These are phyloP conservation scores for Trichoderma simmonsii DNA, from an alignment of 2,329 filamentous ascomycete species.

Conservation along the genomic window DNA sequence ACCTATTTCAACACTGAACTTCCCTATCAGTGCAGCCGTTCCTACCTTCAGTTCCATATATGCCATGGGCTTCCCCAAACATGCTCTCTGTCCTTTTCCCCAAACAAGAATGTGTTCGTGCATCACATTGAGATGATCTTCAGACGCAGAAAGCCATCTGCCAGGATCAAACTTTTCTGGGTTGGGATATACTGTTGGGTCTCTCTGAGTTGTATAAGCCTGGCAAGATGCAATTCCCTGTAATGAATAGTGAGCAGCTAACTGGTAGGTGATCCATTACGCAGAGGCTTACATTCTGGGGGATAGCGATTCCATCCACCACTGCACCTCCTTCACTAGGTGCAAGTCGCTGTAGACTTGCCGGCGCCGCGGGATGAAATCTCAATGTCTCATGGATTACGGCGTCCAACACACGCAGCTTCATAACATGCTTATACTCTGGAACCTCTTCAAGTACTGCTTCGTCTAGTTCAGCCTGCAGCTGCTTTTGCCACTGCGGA, in stretches of 20 bases:
- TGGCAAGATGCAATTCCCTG: neutral
- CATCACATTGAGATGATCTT: neutral
- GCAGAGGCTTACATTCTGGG: neutral
- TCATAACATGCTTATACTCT: neutral
- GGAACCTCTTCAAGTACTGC: neutral
- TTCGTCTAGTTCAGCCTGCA: neutral
- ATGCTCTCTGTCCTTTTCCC: neutral
- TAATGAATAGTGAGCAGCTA: neutral
- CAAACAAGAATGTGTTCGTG: neutral
- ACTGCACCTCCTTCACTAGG: neutral
- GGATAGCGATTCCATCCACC: neutral
- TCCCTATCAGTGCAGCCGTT: neutral
- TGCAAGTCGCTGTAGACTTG: neutral
- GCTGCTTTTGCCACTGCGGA: neutral
- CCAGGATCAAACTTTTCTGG: neutral
- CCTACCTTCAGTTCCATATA: neutral
- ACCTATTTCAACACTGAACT: neutral
- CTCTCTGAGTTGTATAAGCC: slow-evolving; percentile 2
- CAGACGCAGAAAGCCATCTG: neutral
- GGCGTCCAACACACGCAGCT: neutral
- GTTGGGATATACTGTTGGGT: neutral
- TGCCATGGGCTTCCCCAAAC: neutral
- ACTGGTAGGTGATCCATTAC: neutral
- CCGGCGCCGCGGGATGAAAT: neutral
- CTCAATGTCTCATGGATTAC: neutral